Evolutionary conservation across 176 grass and related monocot species (phyloP), one percentile per base, ranked within the genome.

Genomic region (Eragrostis nindensis): DNA sequence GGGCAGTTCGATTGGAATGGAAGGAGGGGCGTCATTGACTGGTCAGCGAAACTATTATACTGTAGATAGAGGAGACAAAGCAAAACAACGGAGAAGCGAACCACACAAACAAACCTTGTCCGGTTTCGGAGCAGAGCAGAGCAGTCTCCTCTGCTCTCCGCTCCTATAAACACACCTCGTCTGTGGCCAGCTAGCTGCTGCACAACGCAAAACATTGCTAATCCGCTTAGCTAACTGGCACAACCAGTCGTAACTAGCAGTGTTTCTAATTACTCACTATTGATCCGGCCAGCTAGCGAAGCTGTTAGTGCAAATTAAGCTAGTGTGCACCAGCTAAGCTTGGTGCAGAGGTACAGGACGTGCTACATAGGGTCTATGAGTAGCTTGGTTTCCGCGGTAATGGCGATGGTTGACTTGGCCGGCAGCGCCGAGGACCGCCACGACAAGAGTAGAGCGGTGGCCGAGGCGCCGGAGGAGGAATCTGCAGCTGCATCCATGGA

Each of bases 351-450:
- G 4, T 36, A 36, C 2, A 36, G 32, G 32, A 36, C 32, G 32
- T 36, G 32, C 2, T 36, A 36, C n/a, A n/a, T n/a, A 36, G 32
- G 1, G 32, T 4, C 9, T 17, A 44, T 0, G 26, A 19, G 1
- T 8, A 76, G 55, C 73, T 53, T 66, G 64, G 48, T 43, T 11
- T 32, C n/a, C 12, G 5, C 73, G 52, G 30, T 18, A 78, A 88
- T 89, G 87, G 87, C 81, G 52, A 69, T 46, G 14, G 54, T 84
- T 53, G 87, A 83, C 62, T 4, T 88, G 61, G 61, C 40, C 15
- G 46, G 7, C 18, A 39, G 19, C 44, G 26, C 46, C 18, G 73
- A 29, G n/a, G 54, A 62, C 46, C 36, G 32, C 42, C 38, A 2
- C 21, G 18, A 6, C 19, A 54, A 54, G 18, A 59, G 54, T 3